Conservation (phyloP, 352 stramenopile genomes). For the Plasmopara halstedii region DNA sequence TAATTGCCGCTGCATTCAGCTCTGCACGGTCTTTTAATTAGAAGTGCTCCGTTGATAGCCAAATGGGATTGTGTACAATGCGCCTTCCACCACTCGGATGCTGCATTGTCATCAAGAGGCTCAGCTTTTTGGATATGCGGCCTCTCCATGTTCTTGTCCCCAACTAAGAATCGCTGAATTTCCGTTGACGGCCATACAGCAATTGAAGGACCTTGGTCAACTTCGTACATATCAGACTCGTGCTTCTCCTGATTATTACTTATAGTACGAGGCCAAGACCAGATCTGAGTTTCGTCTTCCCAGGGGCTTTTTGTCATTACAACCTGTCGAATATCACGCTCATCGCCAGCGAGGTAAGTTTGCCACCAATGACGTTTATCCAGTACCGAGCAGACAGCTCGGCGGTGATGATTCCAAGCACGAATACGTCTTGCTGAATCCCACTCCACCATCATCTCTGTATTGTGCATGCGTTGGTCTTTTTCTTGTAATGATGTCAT, state of each 20-base stretch:
- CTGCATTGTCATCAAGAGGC: conserved; percentile 23
- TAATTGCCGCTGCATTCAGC: conserved; percentile 20
- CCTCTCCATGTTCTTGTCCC: conserved; percentile 1
- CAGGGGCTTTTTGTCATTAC: conserved; percentile 32
- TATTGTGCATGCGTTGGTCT: conserved; percentile 3
- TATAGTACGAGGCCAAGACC: conserved; percentile 30
- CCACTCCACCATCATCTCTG: conserved; percentile 10
- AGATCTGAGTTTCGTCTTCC: conserved; percentile 40
- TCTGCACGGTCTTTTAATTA: conserved; percentile 8
- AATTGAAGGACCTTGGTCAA: neutral
- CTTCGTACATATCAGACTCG: neutral
- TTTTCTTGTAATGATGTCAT: conserved; percentile 5
- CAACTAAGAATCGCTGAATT: conserved; percentile 32
- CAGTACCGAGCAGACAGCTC: conserved; percentile 24
- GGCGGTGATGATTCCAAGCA: conserved; percentile 36
- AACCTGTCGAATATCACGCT: conserved; percentile 39
- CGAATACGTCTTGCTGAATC: conserved; percentile 11
- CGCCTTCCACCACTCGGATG: conserved; percentile 52
- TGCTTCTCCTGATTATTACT: conserved; percentile 4
- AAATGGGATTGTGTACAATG: conserved; percentile 47
- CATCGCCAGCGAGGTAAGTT: conserved; percentile 35
- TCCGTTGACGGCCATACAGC: conserved; percentile 17
- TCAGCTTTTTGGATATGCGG: neutral
- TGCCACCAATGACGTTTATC: conserved; percentile 41
- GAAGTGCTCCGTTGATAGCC: conserved; percentile 5